These are phyloP conservation scores for Teunomyces panamensis DNA, from an alignment of 805 yeast genomes.

Conservation along the genomic window DNA sequence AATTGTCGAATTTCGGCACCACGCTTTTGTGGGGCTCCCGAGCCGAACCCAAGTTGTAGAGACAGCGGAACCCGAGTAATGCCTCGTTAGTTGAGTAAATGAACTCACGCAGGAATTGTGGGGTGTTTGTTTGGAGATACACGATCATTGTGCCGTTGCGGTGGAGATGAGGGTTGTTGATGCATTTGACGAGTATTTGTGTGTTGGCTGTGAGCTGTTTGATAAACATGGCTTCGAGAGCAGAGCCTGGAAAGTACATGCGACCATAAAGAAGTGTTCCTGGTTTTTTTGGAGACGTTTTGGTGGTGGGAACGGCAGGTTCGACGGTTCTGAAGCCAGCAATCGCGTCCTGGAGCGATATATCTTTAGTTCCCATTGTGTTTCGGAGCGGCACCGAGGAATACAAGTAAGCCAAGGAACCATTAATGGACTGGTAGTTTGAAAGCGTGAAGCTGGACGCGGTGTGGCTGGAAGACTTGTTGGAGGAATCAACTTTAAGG, in stretches of 20 bases:
- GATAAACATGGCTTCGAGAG: constrained; percentile 82
- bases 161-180: constrained; percentile 59
- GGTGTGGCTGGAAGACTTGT: constrained; percentile 65
- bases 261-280: constrained; percentile 69
- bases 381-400: constrained; percentile 56
- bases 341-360: constrained; percentile 64
- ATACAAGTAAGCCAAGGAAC: constrained; percentile 80
- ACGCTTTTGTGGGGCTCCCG: constrained; percentile 5
- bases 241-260: constrained; percentile 82
- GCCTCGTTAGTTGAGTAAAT: constrained; percentile 83
- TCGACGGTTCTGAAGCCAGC: constrained; percentile 64
- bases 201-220: constrained; percentile 56
- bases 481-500: constrained; percentile 59
- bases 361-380: constrained; percentile 48
- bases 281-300: background rate
- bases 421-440: constrained; percentile 63
- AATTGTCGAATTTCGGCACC: constrained; percentile 49
- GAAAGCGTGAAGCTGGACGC: constrained; percentile 72
- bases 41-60: constrained; percentile 57
- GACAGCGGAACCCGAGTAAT: constrained; percentile 73
- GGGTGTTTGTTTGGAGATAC: constrained; percentile 67
- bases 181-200: constrained; percentile 70
- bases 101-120: constrained; percentile 65
- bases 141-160: constrained; percentile 59
- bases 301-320: constrained; percentile 28